Conservation (phyloP, 768 basidiomycete species). For the Rhizopogon salebrosus region DNA sequence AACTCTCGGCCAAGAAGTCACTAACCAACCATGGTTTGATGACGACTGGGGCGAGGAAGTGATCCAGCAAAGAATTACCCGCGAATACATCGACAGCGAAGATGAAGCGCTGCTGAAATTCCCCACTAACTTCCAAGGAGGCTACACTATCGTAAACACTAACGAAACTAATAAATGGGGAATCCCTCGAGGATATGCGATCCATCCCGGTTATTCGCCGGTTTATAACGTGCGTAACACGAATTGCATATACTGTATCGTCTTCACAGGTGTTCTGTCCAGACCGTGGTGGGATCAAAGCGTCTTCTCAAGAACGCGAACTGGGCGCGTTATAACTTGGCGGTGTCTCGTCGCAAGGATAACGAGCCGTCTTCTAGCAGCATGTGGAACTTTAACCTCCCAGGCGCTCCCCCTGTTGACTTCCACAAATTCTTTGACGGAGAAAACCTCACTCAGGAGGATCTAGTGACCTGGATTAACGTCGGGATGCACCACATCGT, state of each 20-base stretch:
- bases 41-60: conserved; percentile 53
- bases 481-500: conserved; percentile 64
- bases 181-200: conserved; percentile 51
- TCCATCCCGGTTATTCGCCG: conserved; percentile 54
- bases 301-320: conserved; percentile 57
- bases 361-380: conserved; percentile 52
- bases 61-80: conserved; percentile 48
- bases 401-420: conserved; percentile 49
- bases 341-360: conserved; percentile 56
- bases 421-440: conserved; percentile 62
- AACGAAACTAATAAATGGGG: conserved; percentile 53
- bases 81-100: conserved; percentile 46
- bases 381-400: conserved; percentile 62
- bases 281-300: conserved; percentile 58
- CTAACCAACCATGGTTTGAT: conserved; percentile 51
- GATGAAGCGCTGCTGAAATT: conserved; percentile 46
- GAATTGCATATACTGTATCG: not conserved
- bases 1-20: conserved; percentile 43
- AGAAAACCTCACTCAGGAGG: conserved; percentile 58
- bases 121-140: conserved; percentile 51
- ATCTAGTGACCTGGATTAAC: conserved; percentile 64
- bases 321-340: conserved; percentile 62
- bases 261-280: not conserved
- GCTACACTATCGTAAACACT: conserved; percentile 52
- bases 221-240: conserved; percentile 39